A percentile compares a stretch with the other conserved stretches of the same genome.
Evolutionary conservation across 148 eudicot species (phyloP).

Genomic region (Rhododendron henanense): DNA sequence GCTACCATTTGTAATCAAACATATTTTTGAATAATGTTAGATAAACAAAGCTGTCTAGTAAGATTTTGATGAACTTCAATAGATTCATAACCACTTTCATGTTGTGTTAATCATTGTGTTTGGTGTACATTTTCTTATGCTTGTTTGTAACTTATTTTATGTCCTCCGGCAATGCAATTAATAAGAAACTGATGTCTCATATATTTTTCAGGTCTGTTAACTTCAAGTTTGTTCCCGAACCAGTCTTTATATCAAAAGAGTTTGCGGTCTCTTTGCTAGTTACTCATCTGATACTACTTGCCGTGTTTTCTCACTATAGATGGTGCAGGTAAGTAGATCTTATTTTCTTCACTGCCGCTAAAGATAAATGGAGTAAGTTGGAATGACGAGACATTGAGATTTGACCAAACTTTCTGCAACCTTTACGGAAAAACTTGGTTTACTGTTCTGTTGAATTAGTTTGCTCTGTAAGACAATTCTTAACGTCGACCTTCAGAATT

Average conservation of each 20-base stretch:
- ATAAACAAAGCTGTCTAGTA: neutral
- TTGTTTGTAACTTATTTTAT: conserved; percentile 1
- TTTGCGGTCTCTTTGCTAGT: conserved; percentile 65
- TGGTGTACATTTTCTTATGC: neutral
- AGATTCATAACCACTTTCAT: neutral
- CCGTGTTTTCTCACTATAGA: conserved; percentile 62
- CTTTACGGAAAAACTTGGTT: neutral
- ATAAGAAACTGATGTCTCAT: conserved; percentile 2
- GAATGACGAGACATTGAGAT: neutral
- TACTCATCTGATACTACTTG: conserved; percentile 64
- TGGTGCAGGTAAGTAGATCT: conserved; percentile 85
- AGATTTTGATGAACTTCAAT: neutral
- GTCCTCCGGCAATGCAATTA: neutral
- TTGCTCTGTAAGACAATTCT: neutral
- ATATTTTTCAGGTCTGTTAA: conserved; percentile 79
- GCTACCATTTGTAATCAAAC: neutral
- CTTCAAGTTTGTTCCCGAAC: conserved; percentile 97
- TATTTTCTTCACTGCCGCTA: neutral
- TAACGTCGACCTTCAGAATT: neutral
- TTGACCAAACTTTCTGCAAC: neutral
- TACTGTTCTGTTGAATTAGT: neutral
- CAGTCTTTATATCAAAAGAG: conserved; percentile 64
- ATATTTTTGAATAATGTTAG: neutral
- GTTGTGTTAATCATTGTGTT: neutral
- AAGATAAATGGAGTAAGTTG: neutral